Evolutionary conservation across 192 early-diverging fungal species (phyloP).

Genomic region (Obelidium mucronatum): DNA sequence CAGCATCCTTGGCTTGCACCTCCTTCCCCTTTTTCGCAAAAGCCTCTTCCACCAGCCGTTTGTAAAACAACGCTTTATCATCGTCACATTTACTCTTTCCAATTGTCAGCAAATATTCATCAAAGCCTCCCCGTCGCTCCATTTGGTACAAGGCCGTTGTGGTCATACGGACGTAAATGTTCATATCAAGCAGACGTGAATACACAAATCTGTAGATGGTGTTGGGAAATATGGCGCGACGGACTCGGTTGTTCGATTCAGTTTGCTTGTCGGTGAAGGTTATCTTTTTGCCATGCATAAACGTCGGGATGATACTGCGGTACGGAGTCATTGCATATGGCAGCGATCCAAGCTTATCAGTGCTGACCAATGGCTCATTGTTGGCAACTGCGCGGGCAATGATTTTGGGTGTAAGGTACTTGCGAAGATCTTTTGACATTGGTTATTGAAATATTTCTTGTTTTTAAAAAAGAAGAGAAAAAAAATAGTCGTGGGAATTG

Average conservation of each 20-base stretch:
- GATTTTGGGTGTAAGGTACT: conserved; percentile 25
- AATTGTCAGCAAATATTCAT: conserved; percentile 55
- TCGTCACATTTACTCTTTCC: conserved; percentile 16
- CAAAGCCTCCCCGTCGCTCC: conserved; percentile 56
- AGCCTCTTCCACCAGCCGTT: conserved; percentile 32
- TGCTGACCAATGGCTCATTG: conserved; percentile 38
- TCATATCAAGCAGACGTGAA: conserved; percentile 58
- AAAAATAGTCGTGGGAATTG: conserved; percentile 95
- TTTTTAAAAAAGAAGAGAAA: conserved; percentile 98
- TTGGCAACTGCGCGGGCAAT: conserved; percentile 33
- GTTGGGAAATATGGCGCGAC: conserved; percentile 52
- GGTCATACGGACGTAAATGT: conserved; percentile 50
- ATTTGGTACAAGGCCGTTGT: conserved; percentile 51
- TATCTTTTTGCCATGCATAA: conserved; percentile 63
- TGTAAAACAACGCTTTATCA: conserved; percentile 35
- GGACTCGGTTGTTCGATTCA: conserved; percentile 50
- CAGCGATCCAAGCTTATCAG: conserved; percentile 44
- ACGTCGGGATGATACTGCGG: conserved; percentile 49
- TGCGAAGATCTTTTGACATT: conserved; percentile 31
- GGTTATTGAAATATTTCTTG: conserved; percentile 90
- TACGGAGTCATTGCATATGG: conserved; percentile 40
- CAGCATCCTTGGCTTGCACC: conserved; percentile 16
- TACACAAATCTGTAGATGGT: conserved; percentile 56
- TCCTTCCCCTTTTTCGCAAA: conserved; percentile 25
- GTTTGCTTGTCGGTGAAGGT: conserved; percentile 54